Percentiles rank a stretch among this genome's conserved stretches.
phyloP scores from a whole-genome alignment of 805 yeast genomes.

The Starmerella bombi region DNA sequence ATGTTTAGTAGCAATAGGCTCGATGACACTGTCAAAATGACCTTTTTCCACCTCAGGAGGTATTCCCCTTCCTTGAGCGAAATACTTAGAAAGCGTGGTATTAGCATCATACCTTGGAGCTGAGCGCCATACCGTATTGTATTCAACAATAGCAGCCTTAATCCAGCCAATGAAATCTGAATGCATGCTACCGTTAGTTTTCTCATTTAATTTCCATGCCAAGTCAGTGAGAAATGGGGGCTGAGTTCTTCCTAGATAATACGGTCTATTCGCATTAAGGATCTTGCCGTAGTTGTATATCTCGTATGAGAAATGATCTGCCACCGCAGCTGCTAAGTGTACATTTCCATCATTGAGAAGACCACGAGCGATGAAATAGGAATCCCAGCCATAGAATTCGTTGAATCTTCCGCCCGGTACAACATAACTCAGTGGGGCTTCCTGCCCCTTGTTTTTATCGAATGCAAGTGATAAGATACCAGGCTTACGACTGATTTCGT shows the following conservation, averaged over 20 bases:
- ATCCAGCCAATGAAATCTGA: conserved; percentile 56
- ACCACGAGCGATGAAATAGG: conserved; percentile 83
- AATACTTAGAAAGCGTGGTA: conserved; percentile 77
- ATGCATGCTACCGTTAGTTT: neutral
- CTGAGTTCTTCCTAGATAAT: conserved; percentile 82
- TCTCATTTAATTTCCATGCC: conserved; percentile 44
- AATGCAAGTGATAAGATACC: conserved; percentile 71
- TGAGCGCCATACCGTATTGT: conserved; percentile 63
- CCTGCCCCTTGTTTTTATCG: conserved; percentile 30
- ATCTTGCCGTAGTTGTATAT: conserved; percentile 84
- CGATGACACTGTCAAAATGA: conserved; percentile 63
- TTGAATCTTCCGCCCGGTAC: conserved; percentile 98
- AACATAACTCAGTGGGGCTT: conserved; percentile 72
- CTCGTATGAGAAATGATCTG: conserved; percentile 82
- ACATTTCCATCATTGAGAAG: conserved; percentile 50
- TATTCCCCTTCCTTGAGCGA: conserved; percentile 81
- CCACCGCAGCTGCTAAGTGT: conserved; percentile 76
- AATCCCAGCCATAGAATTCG: conserved; percentile 98
- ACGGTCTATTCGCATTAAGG: conserved; percentile 84
- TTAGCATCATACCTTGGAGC: conserved; percentile 57
- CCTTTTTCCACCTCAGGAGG: conserved; percentile 94
- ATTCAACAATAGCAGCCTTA: conserved; percentile 75
- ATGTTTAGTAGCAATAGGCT: conserved; percentile 56
- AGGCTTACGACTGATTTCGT: conserved; percentile 65
- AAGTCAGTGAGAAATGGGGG: conserved; percentile 95